A percentile compares a stretch with the other conserved stretches of the same genome.
phyloP scores from a whole-genome alignment of 2,329 filamentous ascomycete genomes.

The Neurospora sp. region DNA sequence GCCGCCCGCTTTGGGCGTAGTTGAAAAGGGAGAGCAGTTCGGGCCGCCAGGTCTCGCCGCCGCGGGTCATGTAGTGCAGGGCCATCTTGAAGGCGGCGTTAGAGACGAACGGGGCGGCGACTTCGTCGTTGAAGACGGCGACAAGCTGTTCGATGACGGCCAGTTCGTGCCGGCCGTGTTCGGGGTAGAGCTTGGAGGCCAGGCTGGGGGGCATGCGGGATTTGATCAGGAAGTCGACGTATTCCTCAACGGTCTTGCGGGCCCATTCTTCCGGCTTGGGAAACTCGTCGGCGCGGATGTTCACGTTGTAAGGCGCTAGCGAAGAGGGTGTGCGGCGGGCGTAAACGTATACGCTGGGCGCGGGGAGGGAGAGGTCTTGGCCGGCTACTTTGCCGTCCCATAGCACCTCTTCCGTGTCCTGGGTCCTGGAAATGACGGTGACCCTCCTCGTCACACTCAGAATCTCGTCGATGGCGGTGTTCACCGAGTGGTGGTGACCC shows the following conservation, averaged over 20 bases:
- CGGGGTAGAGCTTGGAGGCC: slow-evolving; percentile 26
- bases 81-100: slow-evolving; percentile 33
- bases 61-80: slow-evolving; percentile 29
- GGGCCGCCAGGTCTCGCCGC: slow-evolving; percentile 18
- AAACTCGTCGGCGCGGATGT: slow-evolving; percentile 28
- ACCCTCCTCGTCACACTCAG: slow-evolving; percentile 10
- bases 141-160: slow-evolving; percentile 30
- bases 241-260: slow-evolving; percentile 29
- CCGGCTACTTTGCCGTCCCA: neutral
- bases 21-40: slow-evolving; percentile 26
- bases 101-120: slow-evolving; percentile 26
- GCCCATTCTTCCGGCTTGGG: slow-evolving; percentile 33
- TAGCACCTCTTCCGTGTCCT: slow-evolving; percentile 5
- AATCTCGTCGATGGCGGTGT: slow-evolving; percentile 17
- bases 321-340: neutral
- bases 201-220: slow-evolving; percentile 26
- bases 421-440: slow-evolving; percentile 10
- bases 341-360: neutral
- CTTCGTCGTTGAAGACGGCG: slow-evolving; percentile 28
- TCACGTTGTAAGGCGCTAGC: slow-evolving; percentile 7
- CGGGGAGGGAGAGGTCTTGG: neutral
- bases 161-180: slow-evolving; percentile 25
- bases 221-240: slow-evolving; percentile 32
- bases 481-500: slow-evolving; percentile 14
- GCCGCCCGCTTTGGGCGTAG: slow-evolving; percentile 5